Percentiles rank a stretch among this genome's conserved stretches.
Conservation (phyloP, 2,329 filamentous ascomycete species). For the Aspergillus tubingensis region DNA sequence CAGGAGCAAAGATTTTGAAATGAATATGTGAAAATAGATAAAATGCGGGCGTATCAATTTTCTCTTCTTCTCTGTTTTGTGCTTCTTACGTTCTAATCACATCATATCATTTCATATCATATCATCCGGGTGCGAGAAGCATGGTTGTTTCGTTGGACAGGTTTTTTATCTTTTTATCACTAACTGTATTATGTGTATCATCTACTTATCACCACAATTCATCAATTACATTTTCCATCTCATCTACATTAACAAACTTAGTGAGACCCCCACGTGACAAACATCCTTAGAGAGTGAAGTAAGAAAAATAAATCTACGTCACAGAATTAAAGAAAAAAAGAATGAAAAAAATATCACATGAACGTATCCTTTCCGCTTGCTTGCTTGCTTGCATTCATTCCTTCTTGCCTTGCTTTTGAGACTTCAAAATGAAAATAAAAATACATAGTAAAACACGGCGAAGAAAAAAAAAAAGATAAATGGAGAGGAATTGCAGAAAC, state of each 20-base stretch:
- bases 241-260: too few species aligned
- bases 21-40: not conserved
- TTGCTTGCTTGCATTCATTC: not conserved
- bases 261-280: not conserved
- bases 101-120: not conserved
- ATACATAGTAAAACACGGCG: not conserved
- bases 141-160: not conserved
- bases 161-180: not conserved
- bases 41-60: not conserved
- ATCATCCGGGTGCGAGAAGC: not conserved
- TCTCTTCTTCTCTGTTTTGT: not conserved
- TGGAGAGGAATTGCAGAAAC: not conserved
- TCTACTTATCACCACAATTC: slow-evolving; percentile 1
- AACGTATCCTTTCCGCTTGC: slow-evolving; percentile 5
- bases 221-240: too few species aligned
- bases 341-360: slow-evolving; percentile 4
- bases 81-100: not conserved
- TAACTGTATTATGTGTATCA: slow-evolving; percentile 7
- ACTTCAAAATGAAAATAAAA: not conserved
- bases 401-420: not conserved
- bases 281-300: not conserved
- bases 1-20: not conserved
- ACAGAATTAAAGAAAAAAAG: not conserved
- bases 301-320: not conserved
- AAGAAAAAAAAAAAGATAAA: not conserved